Conservation (phyloP, 371 early-diverging fungal genomes). For the Syncephalastrum contaminatum region DNA sequence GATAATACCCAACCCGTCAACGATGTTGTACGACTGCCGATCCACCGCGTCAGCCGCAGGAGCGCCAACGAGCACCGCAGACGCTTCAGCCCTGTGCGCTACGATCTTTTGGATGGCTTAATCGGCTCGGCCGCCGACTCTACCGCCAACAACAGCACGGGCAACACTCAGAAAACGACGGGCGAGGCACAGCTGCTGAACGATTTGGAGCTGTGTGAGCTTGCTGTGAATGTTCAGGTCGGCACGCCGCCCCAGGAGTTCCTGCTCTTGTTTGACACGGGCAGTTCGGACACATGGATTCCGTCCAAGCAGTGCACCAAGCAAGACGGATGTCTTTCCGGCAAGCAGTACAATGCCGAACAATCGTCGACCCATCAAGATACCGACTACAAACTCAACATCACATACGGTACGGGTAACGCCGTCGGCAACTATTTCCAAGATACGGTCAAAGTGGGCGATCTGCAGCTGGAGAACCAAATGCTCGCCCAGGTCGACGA, state of each 20-base stretch:
- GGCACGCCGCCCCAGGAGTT: constrained; percentile 67
- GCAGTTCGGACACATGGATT: constrained; percentile 64
- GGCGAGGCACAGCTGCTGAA: constrained; percentile 20
- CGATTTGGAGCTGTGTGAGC: constrained; percentile 29
- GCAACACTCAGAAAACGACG: neutral
- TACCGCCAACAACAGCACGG: neutral
- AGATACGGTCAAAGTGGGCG: constrained; percentile 17
- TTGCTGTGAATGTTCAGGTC: constrained; percentile 45
- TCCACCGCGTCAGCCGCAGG: constrained; percentile 14
- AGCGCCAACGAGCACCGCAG: constrained; percentile 10
- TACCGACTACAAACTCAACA: constrained; percentile 13
- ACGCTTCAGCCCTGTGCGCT: constrained; percentile 9
- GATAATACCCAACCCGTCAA: constrained; percentile 6
- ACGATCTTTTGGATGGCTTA: constrained; percentile 5
- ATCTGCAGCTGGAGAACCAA: constrained; percentile 15
- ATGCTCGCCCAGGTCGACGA: constrained; percentile 15
- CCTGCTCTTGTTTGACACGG: constrained; percentile 67
- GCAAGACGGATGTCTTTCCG: constrained; percentile 18
- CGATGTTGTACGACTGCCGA: constrained; percentile 16
- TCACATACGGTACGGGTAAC: constrained; percentile 19
- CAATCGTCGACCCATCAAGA: constrained; percentile 18
- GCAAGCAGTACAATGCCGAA: constrained; percentile 12
- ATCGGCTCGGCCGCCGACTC: neutral
- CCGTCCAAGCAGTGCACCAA: constrained; percentile 38
- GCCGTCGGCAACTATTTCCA: constrained; percentile 20